Evolutionary conservation across 768 basidiomycete species (phyloP), one percentile per base, ranked within the genome.

Genomic region (Steccherinum ochraceum): DNA sequence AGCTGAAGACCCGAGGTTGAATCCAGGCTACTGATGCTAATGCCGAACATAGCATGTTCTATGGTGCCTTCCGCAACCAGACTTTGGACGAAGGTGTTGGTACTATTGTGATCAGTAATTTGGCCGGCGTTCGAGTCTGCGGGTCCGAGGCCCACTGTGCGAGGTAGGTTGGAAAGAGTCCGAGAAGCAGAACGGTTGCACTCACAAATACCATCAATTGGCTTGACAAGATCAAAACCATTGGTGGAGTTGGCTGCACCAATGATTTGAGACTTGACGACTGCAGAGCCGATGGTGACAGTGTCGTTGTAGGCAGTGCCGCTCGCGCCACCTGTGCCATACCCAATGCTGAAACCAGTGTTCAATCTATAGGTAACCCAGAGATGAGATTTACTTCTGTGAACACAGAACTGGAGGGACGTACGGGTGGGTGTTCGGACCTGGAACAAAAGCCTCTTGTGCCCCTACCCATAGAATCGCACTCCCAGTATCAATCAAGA

Each of bases 391-490:
- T 4, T 24, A 16, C 11, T 16, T n/a, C n/a, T n/a, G n/a, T n/a
- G n/a, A n/a, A n/a, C n/a, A n/a, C n/a, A n/a, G n/a, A n/a, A 35
- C 30, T 7, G 16, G 30, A 25, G 19, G 10, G n/a, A 26, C 45
- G 24, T 19, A 46, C 45, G 21, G 24, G 2, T 41, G 18, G 3
- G 52, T 49, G 21, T 53, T 27, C 24, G 41, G 48, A 4, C 52
- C 52, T 1, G 52, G 48, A 3, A 45, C 24, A 40, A 49, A 53
- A 30, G 48, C 45, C 4, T 40, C 23, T 35, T 44, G 2, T 5
- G 42, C 48, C 19, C 48, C 48, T 4, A 53, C 52, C 52, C 52
- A 53, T 16, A 53, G 52, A 3, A 46, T 45, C 2, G 52, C 48
- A 30, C 52, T 53, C 2, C 52, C 52, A 5, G 52, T 53, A 30